Evolutionary conservation across 106 monocot species (phyloP).

Genomic region (Acorus gramineus): DNA sequence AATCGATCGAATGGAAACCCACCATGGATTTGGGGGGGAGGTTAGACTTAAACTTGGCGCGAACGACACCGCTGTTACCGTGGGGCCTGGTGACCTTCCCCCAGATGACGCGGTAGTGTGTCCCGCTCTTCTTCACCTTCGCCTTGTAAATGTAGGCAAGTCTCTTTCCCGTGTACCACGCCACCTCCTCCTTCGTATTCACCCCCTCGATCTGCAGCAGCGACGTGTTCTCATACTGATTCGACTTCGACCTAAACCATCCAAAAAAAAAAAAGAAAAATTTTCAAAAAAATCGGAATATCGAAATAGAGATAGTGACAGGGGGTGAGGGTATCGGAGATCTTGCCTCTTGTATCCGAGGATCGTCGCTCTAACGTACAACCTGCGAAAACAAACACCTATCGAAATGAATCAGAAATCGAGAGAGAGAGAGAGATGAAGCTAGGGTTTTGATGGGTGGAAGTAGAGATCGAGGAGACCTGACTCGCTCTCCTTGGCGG

Average conservation of each 20-base stretch:
- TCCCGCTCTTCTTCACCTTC: conserved; percentile 27
- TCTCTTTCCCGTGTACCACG: conserved; percentile 31
- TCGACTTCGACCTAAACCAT: conserved; percentile 26
- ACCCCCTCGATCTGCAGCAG: conserved; percentile 48
- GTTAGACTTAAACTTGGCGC: conserved; percentile 51
- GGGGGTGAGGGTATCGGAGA: background rate
- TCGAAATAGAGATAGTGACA: too few relatives aligned
- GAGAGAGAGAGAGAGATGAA: background rate
- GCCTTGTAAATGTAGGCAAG: conserved; percentile 41
- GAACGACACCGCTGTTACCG: conserved; percentile 44
- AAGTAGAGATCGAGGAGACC: conserved; percentile 5
- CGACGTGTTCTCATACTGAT: conserved; percentile 42
- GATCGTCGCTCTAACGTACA: conserved; percentile 70
- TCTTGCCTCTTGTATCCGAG: conserved; percentile 77
- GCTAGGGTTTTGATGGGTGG: background rate
- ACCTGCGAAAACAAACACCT: conserved; percentile 7
- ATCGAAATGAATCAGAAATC: too few relatives aligned
- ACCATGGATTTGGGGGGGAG: conserved; percentile 43
- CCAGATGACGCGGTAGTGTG: conserved; percentile 35
- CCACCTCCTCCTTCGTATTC: conserved; percentile 42
- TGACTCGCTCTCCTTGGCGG: conserved; percentile 53
- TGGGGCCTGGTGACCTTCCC: conserved; percentile 43
- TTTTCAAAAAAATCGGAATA: background rate
- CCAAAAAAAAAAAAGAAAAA: background rate
- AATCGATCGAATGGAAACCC: background rate